Evolutionary conservation across 2,329 filamentous ascomycete genomes (phyloP).

Genomic region (Penicillium expansum): DNA sequence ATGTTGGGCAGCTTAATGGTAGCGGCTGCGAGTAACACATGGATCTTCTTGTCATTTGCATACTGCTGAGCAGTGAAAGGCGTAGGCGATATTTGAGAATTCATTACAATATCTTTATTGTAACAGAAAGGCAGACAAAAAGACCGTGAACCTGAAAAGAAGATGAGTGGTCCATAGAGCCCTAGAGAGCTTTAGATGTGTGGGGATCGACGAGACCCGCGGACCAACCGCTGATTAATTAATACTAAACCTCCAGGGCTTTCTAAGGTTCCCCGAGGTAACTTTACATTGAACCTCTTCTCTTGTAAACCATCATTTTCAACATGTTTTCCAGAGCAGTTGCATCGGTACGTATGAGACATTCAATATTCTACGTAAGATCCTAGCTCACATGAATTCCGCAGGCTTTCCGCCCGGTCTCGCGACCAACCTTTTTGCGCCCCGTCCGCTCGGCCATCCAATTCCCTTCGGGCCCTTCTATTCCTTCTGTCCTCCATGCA

Average conservation of each 20-base stretch:
- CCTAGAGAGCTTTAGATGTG: background rate
- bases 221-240: conserved; percentile 17
- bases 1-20: conserved; percentile 79
- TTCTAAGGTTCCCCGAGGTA: background rate
- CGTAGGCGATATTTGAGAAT: background rate
- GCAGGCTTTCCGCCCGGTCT: conserved; percentile 33
- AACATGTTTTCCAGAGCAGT: conserved; percentile 30
- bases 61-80: conserved; percentile 19
- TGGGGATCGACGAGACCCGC: conserved; percentile 13
- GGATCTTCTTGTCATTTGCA: conserved; percentile 26
- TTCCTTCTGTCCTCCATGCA: conserved; percentile 36
- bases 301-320: conserved; percentile 5
- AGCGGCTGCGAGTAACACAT: conserved; percentile 63
- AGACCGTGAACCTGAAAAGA: background rate
- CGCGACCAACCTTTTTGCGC: conserved; percentile 24
- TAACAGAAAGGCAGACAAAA: background rate
- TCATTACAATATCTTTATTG: conserved; percentile 1
- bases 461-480: conserved; percentile 32
- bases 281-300: background rate
- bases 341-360: conserved; percentile 16
- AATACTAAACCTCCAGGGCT: conserved; percentile 2
- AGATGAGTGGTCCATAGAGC: no score
- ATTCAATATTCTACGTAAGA: background rate
- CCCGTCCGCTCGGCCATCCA: conserved; percentile 17
- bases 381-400: background rate